Percentiles rank a stretch among this genome's conserved stretches.
Evolutionary conservation across 1,284 basidiomycete species (phyloP).

Genomic region (Marasmius oreades): DNA sequence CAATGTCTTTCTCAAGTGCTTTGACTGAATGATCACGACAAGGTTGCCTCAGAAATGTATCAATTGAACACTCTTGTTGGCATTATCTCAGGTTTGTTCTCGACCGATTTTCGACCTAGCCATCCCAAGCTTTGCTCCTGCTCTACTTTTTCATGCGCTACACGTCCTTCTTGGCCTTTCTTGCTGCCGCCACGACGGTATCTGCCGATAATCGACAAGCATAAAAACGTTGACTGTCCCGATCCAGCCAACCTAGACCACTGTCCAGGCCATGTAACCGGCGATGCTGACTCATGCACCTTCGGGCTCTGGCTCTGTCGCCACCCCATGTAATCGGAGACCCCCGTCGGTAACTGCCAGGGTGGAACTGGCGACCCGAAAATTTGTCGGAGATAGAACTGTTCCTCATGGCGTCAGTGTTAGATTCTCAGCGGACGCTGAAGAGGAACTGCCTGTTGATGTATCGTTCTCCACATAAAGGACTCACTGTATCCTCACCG

Average conservation of each 20-base stretch:
- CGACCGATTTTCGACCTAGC: neutral
- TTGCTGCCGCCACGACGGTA: neutral
- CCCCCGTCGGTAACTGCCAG: slow-evolving; percentile 3
- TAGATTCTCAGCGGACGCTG: neutral
- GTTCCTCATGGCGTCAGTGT: neutral
- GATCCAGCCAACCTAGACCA: slow-evolving; percentile 1
- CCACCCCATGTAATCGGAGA: neutral
- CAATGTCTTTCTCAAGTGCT: too few species aligned
- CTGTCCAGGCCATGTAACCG: neutral
- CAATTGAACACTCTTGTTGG: too few species aligned
- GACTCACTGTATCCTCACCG: too few species aligned
- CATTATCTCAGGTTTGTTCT: too few species aligned
- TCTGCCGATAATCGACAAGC: slow-evolving; percentile 2
- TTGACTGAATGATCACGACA: too few species aligned
- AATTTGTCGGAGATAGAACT: neutral
- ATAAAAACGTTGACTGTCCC: slow-evolving; percentile 2
- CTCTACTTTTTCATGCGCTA: slow-evolving; percentile 1
- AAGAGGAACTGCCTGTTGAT: too few species aligned
- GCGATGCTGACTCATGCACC: neutral
- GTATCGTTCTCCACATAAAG: too few species aligned
- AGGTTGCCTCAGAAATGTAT: slow-evolving; percentile 1
- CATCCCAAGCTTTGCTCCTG: neutral
- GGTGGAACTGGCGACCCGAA: neutral
- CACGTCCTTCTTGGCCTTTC: neutral
- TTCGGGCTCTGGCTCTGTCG: neutral